Base-by-base conservation (phyloP, 768 basidiomycete species). In the Cytidiella melzeri region DNA sequence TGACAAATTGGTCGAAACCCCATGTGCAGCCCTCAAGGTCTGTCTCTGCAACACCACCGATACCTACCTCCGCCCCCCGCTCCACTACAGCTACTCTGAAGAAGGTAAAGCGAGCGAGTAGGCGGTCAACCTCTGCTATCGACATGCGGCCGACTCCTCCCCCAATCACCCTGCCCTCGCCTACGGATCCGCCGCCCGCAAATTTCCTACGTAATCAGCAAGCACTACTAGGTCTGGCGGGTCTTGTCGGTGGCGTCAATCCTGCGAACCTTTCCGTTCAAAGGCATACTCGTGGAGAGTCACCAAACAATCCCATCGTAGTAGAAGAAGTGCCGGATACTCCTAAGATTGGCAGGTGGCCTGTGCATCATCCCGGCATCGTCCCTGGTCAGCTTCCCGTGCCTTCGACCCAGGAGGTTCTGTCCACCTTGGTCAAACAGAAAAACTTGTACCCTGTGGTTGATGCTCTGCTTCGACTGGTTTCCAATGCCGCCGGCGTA, bases 121-220 rank as follows among this genome's bases (percentile, higher is more conserved):
- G 49, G 30, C 48, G 54, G n/a, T 39, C 68, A 3, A 72, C 76
- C 0, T 73, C 76, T 36, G 42, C 38, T 34, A 24, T 24, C 21
- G 46, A 47, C 11, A 12, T 26, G 9, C 73, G 75, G 27, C 72
- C 74, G 11, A 61, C 71, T 12, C 70, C 74, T 9, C 80, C 80
- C 12, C 73, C 78, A 39, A 86, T 89, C 21, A 52, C 69, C 19
- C 65, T 89, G 1, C 87, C 86, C 0, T 77, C 80, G 55, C 77
- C 83, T 20, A 71, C 76, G 43, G 75, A 70, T 37, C 83, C 81
- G 1, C 66, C 72, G 13, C 87, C 87, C 15, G 66, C 76, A 6
- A 80, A 87, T 61, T 85, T 87, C 49, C 67, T 90, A 44, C 82
- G 87, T 25, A 87, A 77, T 55, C 87, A 89, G 62, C 71, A 80